These are phyloP conservation scores for Tolypocladium ovalisporum DNA, from an alignment of 2,329 filamentous ascomycete genomes.

Conservation along the genomic window DNA sequence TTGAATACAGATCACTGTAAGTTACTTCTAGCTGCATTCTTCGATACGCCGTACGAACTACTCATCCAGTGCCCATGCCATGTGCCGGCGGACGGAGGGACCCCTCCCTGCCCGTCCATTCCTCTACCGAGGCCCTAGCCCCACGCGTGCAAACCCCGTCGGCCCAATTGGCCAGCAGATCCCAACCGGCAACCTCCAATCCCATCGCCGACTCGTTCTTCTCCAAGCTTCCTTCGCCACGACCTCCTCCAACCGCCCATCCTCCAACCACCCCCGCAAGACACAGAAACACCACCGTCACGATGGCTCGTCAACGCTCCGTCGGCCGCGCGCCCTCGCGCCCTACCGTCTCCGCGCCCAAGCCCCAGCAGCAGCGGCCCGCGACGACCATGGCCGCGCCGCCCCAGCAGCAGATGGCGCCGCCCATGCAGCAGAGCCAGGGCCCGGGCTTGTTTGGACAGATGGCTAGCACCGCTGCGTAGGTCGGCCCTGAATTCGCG, in stretches of 20 bases:
- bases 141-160: conserved; percentile 11
- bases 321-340: conserved; percentile 54
- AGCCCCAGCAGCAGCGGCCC: conserved; percentile 52
- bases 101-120: neutral
- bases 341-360: conserved; percentile 51
- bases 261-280: conserved; percentile 2
- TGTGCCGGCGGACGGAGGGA: too few species aligned
- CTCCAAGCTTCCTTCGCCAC: conserved; percentile 2
- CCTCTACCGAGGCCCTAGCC: conserved; percentile 14
- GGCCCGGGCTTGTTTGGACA: conserved; percentile 86
- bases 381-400: conserved; percentile 55
- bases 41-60: too few species aligned
- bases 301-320: conserved; percentile 71
- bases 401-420: conserved; percentile 32
- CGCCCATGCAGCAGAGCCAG: conserved; percentile 40
- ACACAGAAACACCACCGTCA: conserved; percentile 17
- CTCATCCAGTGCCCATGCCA: too few species aligned
- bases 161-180: conserved; percentile 16
- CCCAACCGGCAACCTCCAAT: neutral
- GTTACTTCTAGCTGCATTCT: neutral
- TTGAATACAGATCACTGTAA: neutral
- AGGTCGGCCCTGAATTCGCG: conserved; percentile 36
- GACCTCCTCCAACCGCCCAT: conserved; percentile 1
- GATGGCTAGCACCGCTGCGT: conserved; percentile 98
- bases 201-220: conserved; percentile 1